Conservation (phyloP, 2,329 filamentous ascomycete genomes). For the Pseudopithomyces maydicus region DNA sequence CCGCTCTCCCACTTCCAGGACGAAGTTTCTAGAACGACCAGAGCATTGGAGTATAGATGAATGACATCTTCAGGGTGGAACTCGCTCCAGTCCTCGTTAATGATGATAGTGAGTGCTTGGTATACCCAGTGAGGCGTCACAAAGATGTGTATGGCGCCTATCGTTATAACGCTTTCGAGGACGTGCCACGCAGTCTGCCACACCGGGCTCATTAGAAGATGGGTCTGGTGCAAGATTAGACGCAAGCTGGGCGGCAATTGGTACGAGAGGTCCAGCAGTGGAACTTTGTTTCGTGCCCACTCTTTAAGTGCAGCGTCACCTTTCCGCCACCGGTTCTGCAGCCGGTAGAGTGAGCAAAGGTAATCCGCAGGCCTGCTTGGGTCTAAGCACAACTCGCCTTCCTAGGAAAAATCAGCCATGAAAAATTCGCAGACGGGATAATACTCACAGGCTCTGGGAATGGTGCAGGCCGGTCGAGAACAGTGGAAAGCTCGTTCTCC, state of each 20-base stretch:
- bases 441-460: constrained; percentile 42
- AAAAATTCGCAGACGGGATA: not conserved
- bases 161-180: constrained; percentile 38
- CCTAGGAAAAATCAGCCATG: constrained; percentile 22
- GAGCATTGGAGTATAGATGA: constrained; percentile 41
- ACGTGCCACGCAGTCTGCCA: constrained; percentile 40
- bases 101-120: constrained; percentile 36
- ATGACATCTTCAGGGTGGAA: constrained; percentile 37
- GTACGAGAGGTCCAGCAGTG: constrained; percentile 29
- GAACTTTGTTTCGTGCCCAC: constrained; percentile 29
- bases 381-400: constrained; percentile 36
- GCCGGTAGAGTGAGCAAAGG: constrained; percentile 41
- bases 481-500: constrained; percentile 43
- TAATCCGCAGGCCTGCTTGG: constrained; percentile 33
- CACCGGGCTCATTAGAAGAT: constrained; percentile 37
- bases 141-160: constrained; percentile 37
- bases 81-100: constrained; percentile 35
- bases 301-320: constrained; percentile 27
- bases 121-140: constrained; percentile 45
- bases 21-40: constrained; percentile 39
- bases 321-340: constrained; percentile 43
- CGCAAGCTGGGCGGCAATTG: constrained; percentile 34
- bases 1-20: constrained; percentile 40
- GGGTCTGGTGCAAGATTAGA: constrained; percentile 37
- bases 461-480: constrained; percentile 39